Conservation (phyloP, 1,284 basidiomycete genomes). For the Trichosporon sp. region DNA sequence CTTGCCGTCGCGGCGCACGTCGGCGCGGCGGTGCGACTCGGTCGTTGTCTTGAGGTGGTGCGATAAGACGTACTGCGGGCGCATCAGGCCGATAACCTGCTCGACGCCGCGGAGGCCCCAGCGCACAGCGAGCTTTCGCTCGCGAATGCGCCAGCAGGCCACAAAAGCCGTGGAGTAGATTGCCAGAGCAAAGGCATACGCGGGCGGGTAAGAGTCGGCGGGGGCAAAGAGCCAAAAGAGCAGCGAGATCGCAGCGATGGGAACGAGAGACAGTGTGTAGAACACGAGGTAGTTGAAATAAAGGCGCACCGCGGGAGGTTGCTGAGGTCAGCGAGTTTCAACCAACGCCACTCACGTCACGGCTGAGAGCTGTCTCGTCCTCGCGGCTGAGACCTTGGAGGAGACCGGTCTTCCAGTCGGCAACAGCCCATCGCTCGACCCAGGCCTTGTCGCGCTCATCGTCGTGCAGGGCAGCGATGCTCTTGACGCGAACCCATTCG, state of each 20-base stretch:
- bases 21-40: conserved; percentile 34
- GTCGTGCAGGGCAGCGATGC: conserved; percentile 81
- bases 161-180: conserved; percentile 83
- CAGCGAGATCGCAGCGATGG: conserved; percentile 56
- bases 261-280: conserved; percentile 75
- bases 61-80: conserved; percentile 64
- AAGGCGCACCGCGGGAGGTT: conserved; percentile 83
- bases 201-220: conserved; percentile 67
- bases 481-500: conserved; percentile 76
- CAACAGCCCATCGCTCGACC: conserved; percentile 50
- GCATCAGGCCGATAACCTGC: conserved; percentile 73
- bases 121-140: conserved; percentile 74
- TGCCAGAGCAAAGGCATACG: conserved; percentile 72
- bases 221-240: conserved; percentile 59
- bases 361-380: conserved; percentile 52
- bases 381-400: conserved; percentile 60
- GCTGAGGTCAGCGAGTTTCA: conserved; percentile 58
- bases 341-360: conserved; percentile 37
- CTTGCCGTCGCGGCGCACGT: conserved; percentile 63
- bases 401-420: conserved; percentile 63
- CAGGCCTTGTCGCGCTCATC: conserved; percentile 62
- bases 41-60: conserved; percentile 53
- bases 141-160: conserved; percentile 83
- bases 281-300: conserved; percentile 86
- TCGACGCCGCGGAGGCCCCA: conserved; percentile 72